Base-by-base conservation (phyloP, 2,329 filamentous ascomycete species). In the Arthroderma uncinatum region DNA sequence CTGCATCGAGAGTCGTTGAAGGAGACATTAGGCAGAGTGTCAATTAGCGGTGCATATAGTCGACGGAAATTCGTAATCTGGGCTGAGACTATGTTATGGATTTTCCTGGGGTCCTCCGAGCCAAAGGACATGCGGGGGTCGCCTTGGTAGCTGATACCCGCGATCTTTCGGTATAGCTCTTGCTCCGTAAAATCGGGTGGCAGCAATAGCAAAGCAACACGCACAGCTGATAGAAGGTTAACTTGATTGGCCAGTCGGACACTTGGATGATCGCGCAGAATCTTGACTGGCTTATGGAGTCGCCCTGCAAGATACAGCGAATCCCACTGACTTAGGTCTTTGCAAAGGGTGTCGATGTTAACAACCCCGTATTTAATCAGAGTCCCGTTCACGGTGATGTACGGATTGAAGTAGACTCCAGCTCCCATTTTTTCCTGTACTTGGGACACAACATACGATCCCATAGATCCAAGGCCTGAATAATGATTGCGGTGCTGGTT, bases 291-390 rank as follows among this genome's bases (percentile, higher is more conserved):
- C 70, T 98, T 98, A 62, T 98, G 93, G 55, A 98, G 79, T 34
- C 93, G 87, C 2, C 93, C 93, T 4, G 94, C 93, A n/a, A 98
- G 81, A 71, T 98, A 98, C 25, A 98, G 78, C 0, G 89, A 95
- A 61, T 95, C 85, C 93, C 93, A 98, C 58, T 90, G 83, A 30
- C 83, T 86, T 23, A 98, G 80, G 69, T 98, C 93, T 42, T 79
- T 80, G 65, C 89, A 91, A 14, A 98, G 77, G 2, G 91, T 96
- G 67, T 94, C 85, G 62, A 97, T 81, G 66, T 94, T 95, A 44
- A 96, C 94, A 21, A 98, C 93, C 19, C 92, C 93, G 66, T 98
- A 98, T 74, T 98, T 98, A 72, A 98, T 93, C 66, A 97, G 79
- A 60, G 90, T 94, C 40, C 93, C 94, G 66, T 97, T 95, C 60